These are phyloP conservation scores for Cystobasidium tubakii DNA, from an alignment of 768 basidiomycete genomes.

Conservation along the genomic window DNA sequence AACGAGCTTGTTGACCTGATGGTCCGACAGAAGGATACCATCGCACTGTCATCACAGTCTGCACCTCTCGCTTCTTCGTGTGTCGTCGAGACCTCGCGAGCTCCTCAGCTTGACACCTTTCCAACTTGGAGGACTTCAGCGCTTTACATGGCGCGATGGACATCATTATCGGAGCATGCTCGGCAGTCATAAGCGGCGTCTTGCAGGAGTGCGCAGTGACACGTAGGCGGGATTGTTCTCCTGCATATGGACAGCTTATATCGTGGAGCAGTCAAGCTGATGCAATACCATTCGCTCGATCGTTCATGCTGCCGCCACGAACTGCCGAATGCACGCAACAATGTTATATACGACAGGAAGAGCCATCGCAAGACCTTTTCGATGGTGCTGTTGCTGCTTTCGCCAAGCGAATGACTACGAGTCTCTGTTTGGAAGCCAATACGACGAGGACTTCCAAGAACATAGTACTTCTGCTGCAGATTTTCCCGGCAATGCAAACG, in stretches of 20 bases:
- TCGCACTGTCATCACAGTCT: too few species aligned
- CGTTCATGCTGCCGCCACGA: too few species aligned
- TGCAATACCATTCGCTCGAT: neutral
- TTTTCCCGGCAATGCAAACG: neutral
- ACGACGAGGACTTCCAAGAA: neutral
- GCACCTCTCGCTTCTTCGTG: too few species aligned
- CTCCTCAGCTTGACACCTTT: neutral
- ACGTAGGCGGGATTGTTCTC: neutral
- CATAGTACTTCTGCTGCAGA: neutral
- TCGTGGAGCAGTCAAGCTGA: neutral
- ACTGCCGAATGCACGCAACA: too few species aligned
- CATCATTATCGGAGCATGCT: neutral
- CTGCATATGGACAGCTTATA: neutral
- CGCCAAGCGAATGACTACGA: neutral
- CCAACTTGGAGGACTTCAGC: neutral
- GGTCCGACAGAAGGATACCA: too few species aligned
- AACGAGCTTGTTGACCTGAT: too few species aligned
- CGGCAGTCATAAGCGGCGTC: neutral
- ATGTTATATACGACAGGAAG: neutral
- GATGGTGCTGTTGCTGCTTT: neutral
- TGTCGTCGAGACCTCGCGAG: too few species aligned
- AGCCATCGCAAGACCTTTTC: neutral
- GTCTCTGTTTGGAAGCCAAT: neutral
- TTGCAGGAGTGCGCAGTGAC: slow-evolving; percentile 3
- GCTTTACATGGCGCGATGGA: neutral